Evolutionary conservation across 2,329 filamentous ascomycete genomes (phyloP), one percentile per base, ranked within the genome.

Genomic region (Botryosphaeria dothidea): DNA sequence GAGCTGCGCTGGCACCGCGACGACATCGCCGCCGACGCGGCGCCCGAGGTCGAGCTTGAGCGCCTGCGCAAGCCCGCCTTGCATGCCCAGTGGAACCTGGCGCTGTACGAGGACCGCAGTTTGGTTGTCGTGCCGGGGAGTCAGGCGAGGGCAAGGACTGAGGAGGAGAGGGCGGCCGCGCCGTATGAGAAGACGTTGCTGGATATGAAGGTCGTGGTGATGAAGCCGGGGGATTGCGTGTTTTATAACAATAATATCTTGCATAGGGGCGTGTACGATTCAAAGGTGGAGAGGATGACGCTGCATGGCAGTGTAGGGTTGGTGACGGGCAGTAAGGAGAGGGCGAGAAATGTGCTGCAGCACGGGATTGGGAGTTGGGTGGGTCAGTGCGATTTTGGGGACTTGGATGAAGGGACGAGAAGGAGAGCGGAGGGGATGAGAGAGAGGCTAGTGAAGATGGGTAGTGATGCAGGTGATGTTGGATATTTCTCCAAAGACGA

Each of bases 231-330:
- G 0, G 92, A 96, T 77, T 87, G 90, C 17, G 91, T 91, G 46
- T 96, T 96, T 72, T 96, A 96, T 74, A 88, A 96, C 76, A 96
- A 93, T 73, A 96, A 96, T 75, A 96, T 96, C 68, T 75, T 96
- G 68, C 90, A 92, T 72, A 81, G 90, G 3, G 90, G 90, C 1
- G 86, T 86, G 29, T 93, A 92, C 75, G 80, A 84, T 68, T 77
- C 78, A 13, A 71, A 43, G 1, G 84, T 80, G 69, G 88, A 92
- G 78, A 80, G 90, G 25, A 84, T 90, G 82, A 92, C 90, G 66
- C 77, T 92, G 71, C 90, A 92, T 76, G 90, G 90, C 6, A 90
- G 86, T 64, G 89, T 91, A 52, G 90, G 90, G 1, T 85, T 88
- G 69, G 80, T 80, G 0, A 77, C 75, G 2, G 88, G 85, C 1